Base-by-base conservation (phyloP, 2,329 filamentous ascomycete species). In the Colletotrichum viniferum region DNA sequence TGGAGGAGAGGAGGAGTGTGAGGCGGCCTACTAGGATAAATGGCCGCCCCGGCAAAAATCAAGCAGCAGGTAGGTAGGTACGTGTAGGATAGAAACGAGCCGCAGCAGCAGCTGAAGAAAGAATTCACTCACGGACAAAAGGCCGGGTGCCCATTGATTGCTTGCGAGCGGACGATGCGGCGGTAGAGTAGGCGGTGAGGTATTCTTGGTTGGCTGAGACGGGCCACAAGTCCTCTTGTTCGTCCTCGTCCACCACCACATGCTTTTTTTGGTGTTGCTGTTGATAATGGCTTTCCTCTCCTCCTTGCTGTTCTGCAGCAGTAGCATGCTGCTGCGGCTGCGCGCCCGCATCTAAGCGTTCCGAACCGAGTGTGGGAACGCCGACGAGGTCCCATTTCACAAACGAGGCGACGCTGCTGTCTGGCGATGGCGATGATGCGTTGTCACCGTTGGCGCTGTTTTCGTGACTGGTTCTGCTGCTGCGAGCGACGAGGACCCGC, bases 61-160 rank as follows among this genome's bases (percentile, higher is more conserved):
- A 28, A 48, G 26, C 32, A 14, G 16, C 13, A 18, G 14, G 34
- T 26, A 18, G 14, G 34, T 26, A 16, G 52, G 10, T 21, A 62
- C n/a, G 26, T 5, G 21, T 21, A 38, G 32, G 32, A n/a, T 16
- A 24, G 55, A 26, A 48, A 18, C 24, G 32, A 28, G 13, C 24
- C 43, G 5, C 9, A 62, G 10, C 7, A 62, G 18, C 14, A 70
- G 32, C 62, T 32, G 43, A 62, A 55, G 26, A 30, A 66, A 60
- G 43, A 55, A 38, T 26, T 48, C 68, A 85, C 86, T 82, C 78
- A 67, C 85, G 82, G 76, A 84, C 85, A 77, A 85, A 84, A 16
- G 78, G 74, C 58, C 71, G 77, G 26, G 79, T 76, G 4, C 82
- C 82, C 64, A 85, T 78, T 16, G 79, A 79, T 70, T 79, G 78